Conservation (phyloP, 2,329 filamentous ascomycete species). For the Stagonosporopsis rhizophila region DNA sequence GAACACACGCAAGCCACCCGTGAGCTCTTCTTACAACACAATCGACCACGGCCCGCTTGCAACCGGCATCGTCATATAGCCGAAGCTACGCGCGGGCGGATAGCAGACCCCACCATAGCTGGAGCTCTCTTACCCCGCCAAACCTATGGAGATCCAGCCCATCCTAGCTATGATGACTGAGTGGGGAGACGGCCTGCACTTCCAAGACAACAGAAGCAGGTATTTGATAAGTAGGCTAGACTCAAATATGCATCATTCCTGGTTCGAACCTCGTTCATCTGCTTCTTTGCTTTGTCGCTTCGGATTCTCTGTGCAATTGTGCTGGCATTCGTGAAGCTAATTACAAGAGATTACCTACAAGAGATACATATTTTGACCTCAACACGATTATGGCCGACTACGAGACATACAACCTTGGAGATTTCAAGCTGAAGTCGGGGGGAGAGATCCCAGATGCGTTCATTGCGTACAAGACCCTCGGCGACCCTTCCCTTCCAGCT, state of each 20-base stretch:
- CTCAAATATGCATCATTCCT: not conserved
- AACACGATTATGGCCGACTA: constrained; percentile 33
- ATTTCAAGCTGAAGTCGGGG: constrained; percentile 72
- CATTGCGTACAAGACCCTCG: constrained; percentile 80
- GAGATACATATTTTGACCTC: not conserved
- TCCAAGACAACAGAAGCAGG: constrained; percentile 5
- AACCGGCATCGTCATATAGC: constrained; percentile 11
- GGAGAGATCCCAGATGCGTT: constrained; percentile 67
- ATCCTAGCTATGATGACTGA: not conserved
- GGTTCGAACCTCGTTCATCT: not conserved
- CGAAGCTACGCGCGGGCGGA: constrained; percentile 12
- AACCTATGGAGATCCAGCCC: constrained; percentile 7
- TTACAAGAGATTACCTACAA: too few relatives aligned
- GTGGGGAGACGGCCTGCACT: constrained; percentile 3
- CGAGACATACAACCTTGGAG: constrained; percentile 66
- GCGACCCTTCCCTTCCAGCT: constrained; percentile 66
- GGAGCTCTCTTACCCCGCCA: constrained; percentile 30
- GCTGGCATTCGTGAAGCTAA: constrained; percentile 1
- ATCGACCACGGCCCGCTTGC: constrained; percentile 11
- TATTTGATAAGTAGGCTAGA: constrained; percentile 1
- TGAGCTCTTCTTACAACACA: not conserved
- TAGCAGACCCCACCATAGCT: constrained; percentile 24
- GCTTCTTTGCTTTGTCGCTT: not conserved
- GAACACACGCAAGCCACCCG: not conserved
- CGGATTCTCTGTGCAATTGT: not conserved